Conservation (phyloP, 2,329 filamentous ascomycete genomes). For the Epichloe bromicola region DNA sequence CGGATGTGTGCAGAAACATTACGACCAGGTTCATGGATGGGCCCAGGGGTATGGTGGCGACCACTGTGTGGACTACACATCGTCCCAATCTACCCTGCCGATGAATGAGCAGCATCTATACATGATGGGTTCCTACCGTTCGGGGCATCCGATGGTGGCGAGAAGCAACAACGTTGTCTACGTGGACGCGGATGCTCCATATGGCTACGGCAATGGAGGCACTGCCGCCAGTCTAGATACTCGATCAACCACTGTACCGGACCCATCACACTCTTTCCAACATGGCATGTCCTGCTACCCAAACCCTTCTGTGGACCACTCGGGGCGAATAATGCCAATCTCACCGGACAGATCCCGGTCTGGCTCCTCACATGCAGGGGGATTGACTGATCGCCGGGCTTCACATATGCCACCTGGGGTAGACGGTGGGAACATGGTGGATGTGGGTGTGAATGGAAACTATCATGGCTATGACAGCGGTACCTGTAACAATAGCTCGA, state of each 20-base stretch:
- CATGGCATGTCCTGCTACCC: conserved; percentile 7
- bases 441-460: not conserved
- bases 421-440: not conserved
- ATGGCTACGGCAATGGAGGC: conserved; percentile 12
- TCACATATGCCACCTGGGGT: not conserved
- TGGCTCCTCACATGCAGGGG: not conserved
- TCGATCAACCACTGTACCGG: conserved; percentile 7
- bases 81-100: conserved; percentile 12
- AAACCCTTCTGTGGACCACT: conserved; percentile 2
- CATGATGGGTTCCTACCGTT: conserved; percentile 15
- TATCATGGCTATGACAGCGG: conserved; percentile 1
- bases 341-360: not conserved
- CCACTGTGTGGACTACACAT: conserved; percentile 12
- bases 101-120: conserved; percentile 12
- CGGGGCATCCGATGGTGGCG: conserved; percentile 7
- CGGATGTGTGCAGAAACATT: conserved; percentile 14
- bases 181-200: conserved; percentile 15
- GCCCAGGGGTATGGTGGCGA: conserved; percentile 14
- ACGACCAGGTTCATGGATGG: conserved; percentile 15
- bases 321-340: not conserved
- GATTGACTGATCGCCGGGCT: not conserved
- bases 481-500: not conserved
- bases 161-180: conserved; percentile 13
- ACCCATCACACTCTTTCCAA: conserved; percentile 12
- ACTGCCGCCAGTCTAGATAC: conserved; percentile 8